Evolutionary conservation across 164 flowering plant species (phyloP).

Genomic region (Berberis thunbergii): DNA sequence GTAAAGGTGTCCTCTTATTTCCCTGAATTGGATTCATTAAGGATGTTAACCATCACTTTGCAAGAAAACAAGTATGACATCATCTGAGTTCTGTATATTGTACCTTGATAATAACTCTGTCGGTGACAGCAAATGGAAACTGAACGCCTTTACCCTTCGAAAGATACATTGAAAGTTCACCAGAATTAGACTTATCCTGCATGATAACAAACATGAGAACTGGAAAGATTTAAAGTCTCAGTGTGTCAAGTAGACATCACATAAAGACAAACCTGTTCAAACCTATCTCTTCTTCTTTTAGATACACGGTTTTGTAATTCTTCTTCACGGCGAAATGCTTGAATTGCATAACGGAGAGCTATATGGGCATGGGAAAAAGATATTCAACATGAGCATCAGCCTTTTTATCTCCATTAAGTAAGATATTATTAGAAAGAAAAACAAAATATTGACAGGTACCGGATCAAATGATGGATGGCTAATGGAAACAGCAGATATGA

Average conservation of each 20-base stretch:
- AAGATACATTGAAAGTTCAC: slow-evolving; percentile 44
- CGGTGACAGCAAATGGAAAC: slow-evolving; percentile 82
- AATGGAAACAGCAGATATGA: no score
- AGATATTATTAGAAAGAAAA: no score
- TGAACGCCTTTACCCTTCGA: slow-evolving; percentile 78
- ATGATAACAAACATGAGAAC: slow-evolving; percentile 1
- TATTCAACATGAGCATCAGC: slow-evolving; percentile 3
- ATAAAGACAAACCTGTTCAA: slow-evolving; percentile 68
- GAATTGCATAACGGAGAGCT: slow-evolving; percentile 86
- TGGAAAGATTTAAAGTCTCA: not conserved
- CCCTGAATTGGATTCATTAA: slow-evolving; percentile 42
- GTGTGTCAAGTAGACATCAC: no score
- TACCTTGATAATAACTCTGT: slow-evolving; percentile 86
- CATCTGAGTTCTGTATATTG: not conserved
- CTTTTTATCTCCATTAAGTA: no score
- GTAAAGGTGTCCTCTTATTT: slow-evolving; percentile 87
- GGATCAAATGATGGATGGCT: no score
- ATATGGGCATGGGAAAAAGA: slow-evolving; percentile 13
- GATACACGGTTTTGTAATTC: slow-evolving; percentile 46
- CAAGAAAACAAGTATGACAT: slow-evolving; percentile 5
- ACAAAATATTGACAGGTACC: no score
- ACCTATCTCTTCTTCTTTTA: slow-evolving; percentile 74
- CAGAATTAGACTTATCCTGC: slow-evolving; percentile 57
- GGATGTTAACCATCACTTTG: not conserved
- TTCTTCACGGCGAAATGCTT: slow-evolving; percentile 77